A percentile compares a stretch with the other conserved stretches of the same genome.
These are phyloP conservation scores for Meyerozyma athensensis DNA, from an alignment of 1,139 yeast species.

Conservation along the genomic window DNA sequence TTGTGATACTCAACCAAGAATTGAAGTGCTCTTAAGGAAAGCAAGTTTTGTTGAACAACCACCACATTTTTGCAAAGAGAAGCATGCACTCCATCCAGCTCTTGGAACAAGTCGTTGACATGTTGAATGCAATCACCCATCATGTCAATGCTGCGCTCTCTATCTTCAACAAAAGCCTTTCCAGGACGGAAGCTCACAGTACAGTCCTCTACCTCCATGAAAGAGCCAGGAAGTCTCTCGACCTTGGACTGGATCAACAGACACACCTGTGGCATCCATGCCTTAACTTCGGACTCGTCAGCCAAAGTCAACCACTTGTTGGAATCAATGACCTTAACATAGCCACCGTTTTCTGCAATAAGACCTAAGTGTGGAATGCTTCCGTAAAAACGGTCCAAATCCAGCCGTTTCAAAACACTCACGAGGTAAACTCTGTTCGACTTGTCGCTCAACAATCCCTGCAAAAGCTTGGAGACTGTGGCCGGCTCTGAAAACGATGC, in stretches of 20 bases:
- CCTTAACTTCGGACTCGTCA: conserved; percentile 43
- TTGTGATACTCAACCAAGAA: conserved; percentile 38
- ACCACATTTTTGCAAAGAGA: conserved; percentile 64
- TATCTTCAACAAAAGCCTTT: conserved; percentile 52
- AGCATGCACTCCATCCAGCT: conserved; percentile 63
- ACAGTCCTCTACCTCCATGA: conserved; percentile 68
- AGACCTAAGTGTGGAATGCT: conserved; percentile 70
- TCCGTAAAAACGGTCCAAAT: conserved; percentile 63
- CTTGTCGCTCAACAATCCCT: conserved; percentile 44
- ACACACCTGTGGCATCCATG: conserved; percentile 61
- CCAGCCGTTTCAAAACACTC: conserved; percentile 58
- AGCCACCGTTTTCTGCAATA: conserved; percentile 88
- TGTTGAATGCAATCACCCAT: conserved; percentile 87
- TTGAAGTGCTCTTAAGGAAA: conserved; percentile 49
- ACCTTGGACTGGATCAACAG: conserved; percentile 61
- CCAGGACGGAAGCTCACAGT: conserved; percentile 74
- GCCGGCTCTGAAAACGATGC: conserved; percentile 40
- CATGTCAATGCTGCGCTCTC: conserved; percentile 58
- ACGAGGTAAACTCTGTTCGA: conserved; percentile 66
- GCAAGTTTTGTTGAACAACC: conserved; percentile 57
- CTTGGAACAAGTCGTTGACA: conserved; percentile 67
- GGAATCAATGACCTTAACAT: conserved; percentile 49
- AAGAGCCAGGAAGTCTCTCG: conserved; percentile 79
- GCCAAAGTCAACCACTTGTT: conserved; percentile 64
- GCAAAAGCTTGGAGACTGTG: conserved; percentile 43